Conservation (phyloP, 1,139 yeast genomes). For the Kurtzmaniella quercitrusa region DNA sequence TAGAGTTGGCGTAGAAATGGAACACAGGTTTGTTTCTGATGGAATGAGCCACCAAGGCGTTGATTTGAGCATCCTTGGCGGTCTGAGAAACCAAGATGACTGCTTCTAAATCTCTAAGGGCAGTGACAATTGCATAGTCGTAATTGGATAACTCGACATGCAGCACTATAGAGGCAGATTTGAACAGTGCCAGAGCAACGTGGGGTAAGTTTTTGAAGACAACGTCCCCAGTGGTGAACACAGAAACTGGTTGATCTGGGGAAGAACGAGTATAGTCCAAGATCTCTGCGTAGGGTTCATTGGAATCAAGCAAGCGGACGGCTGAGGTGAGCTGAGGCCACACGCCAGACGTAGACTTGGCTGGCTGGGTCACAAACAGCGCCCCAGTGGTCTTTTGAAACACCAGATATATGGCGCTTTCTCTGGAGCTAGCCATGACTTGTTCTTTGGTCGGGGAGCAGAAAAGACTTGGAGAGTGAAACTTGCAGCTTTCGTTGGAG, state of each 20-base stretch:
- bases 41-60: conserved; percentile 58
- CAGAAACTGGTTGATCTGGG: conserved; percentile 30
- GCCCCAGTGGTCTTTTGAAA: conserved; percentile 11
- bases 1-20: conserved; percentile 53
- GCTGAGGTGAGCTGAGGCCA: conserved; percentile 16
- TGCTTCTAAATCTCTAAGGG: conserved; percentile 65
- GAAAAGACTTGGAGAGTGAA: background rate
- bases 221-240: conserved; percentile 50
- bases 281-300: conserved; percentile 53
- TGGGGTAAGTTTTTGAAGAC: conserved; percentile 52
- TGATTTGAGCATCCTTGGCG: conserved; percentile 47
- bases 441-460: too few relatives aligned
- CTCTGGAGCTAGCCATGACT: conserved; percentile 1
- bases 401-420: conserved; percentile 12
- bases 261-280: conserved; percentile 23
- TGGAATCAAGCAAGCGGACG: conserved; percentile 36
- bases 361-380: conserved; percentile 34
- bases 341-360: conserved; percentile 19
- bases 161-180: conserved; percentile 46
- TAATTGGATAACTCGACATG: conserved; percentile 53
- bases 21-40: conserved; percentile 52
- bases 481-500: background rate
- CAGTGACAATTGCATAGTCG: conserved; percentile 64
- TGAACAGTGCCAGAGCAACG: conserved; percentile 40
- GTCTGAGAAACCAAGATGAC: conserved; percentile 63